Conservation (phyloP, 805 yeast species). For the Saccharomycopsis capsularis region DNA sequence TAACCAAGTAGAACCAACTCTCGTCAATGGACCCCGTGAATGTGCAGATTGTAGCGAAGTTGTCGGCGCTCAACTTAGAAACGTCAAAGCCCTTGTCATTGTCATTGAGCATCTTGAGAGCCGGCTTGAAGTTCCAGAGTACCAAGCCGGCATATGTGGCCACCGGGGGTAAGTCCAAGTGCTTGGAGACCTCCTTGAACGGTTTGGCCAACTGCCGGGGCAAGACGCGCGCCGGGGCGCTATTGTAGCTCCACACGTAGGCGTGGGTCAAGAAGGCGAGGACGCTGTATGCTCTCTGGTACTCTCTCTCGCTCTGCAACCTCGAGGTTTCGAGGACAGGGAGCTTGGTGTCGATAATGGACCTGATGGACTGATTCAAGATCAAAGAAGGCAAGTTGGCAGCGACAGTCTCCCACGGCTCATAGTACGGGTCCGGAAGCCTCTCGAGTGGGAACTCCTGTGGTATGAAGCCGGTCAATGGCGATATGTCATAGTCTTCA, state of each 20-base stretch:
- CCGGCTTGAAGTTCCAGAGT: conserved; percentile 77
- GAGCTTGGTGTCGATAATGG: conserved; percentile 50
- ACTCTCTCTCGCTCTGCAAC: conserved; percentile 38
- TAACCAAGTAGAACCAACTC: conserved; percentile 86
- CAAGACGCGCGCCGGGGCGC: conserved; percentile 48
- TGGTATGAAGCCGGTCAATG: conserved; percentile 75
- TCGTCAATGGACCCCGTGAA: conserved; percentile 90
- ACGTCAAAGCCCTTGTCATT: conserved; percentile 25
- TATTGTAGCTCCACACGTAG: conserved; percentile 77
- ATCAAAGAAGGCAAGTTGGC: conserved; percentile 65
- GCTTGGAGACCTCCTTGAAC: conserved; percentile 47
- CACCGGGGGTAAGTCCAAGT: conserved; percentile 72
- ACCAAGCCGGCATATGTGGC: conserved; percentile 85
- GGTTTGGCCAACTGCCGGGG: conserved; percentile 72
- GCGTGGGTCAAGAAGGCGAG: conserved; percentile 81
- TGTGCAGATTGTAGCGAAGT: conserved; percentile 71
- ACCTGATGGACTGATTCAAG: conserved; percentile 54
- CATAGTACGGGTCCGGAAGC: conserved; percentile 55
- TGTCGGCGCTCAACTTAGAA: conserved; percentile 48
- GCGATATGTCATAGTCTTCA: conserved; percentile 63
- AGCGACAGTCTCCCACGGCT: conserved; percentile 73
- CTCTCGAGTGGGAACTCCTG: conserved; percentile 50
- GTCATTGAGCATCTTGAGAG: conserved; percentile 34
- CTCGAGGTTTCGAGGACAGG: conserved; percentile 48
- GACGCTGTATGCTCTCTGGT: conserved; percentile 74